Conservation (phyloP, 805 yeast genomes). For the Zygosaccharomyces rouxii region DNA sequence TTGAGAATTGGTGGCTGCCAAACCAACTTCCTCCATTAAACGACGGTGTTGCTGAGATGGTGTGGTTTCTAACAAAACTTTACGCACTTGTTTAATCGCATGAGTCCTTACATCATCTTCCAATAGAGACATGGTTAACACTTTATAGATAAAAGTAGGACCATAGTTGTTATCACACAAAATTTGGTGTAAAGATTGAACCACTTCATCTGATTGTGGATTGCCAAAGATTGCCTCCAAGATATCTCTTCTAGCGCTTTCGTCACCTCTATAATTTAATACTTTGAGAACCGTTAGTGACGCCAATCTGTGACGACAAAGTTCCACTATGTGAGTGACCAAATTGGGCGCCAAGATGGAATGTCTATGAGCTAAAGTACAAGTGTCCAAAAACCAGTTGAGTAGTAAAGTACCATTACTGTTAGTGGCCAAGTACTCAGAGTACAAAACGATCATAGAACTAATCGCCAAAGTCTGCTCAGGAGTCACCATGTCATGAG, state of each 20-base stretch:
- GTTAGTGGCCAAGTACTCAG: conserved; percentile 74
- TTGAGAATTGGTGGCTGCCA: conserved; percentile 33
- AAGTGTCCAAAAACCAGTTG: conserved; percentile 93
- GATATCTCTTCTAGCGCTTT: conserved; percentile 54
- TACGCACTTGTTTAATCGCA: conserved; percentile 57
- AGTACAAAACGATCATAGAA: conserved; percentile 69
- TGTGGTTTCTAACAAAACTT: conserved; percentile 55
- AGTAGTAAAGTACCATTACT: conserved; percentile 83
- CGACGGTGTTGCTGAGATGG: conserved; percentile 76
- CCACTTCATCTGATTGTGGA: conserved; percentile 37
- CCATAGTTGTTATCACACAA: conserved; percentile 67
- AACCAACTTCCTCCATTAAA: conserved; percentile 87
- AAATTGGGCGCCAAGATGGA: conserved; percentile 58
- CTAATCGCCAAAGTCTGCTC: conserved; percentile 73
- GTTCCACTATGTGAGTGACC: conserved; percentile 53
- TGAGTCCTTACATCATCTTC: conserved; percentile 53
- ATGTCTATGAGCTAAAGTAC: conserved; percentile 61
- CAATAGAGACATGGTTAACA: conserved; percentile 67
- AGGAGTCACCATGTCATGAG: conserved; percentile 52
- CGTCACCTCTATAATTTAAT: conserved; percentile 62
- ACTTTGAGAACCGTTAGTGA: conserved; percentile 77
- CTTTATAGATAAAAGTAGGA: conserved; percentile 72
- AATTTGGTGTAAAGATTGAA: conserved; percentile 50
- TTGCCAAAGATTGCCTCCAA: conserved; percentile 64
- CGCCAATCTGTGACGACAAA: conserved; percentile 81